Evolutionary conservation across 345 rosid species (phyloP).

Genomic region (Eucalyptus regnans): DNA sequence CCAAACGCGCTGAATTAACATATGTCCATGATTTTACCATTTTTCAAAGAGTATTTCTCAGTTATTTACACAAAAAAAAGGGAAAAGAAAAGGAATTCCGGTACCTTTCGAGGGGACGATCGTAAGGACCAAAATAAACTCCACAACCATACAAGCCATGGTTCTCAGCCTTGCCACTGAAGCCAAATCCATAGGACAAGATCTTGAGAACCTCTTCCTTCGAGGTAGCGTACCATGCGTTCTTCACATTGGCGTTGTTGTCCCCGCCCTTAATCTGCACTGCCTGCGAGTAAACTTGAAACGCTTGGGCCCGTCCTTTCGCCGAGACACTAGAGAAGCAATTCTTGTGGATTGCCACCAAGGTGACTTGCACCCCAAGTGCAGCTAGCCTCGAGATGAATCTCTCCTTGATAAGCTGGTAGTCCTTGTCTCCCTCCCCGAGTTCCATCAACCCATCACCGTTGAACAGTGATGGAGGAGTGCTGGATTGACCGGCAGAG

Average conservation of each 20-base stretch:
- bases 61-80: not conserved
- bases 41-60: not conserved
- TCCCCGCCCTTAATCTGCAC: slow-evolving; percentile 32
- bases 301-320: slow-evolving; percentile 46
- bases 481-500: not conserved
- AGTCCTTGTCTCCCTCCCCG: slow-evolving; percentile 30
- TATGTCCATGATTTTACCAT: not conserved
- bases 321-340: slow-evolving; percentile 9
- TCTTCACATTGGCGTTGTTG: slow-evolving; percentile 36
- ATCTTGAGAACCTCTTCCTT: slow-evolving; percentile 30
- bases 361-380: slow-evolving; percentile 16
- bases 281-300: slow-evolving; percentile 41
- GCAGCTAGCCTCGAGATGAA: slow-evolving; percentile 27
- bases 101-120: slow-evolving; percentile 59
- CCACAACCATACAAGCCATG: slow-evolving; percentile 52
- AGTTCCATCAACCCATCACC: slow-evolving; percentile 20
- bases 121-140: slow-evolving; percentile 45
- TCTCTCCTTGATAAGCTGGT: slow-evolving; percentile 25
- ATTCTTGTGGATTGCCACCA: slow-evolving; percentile 35
- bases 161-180: slow-evolving; percentile 1
- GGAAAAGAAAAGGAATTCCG: not conserved
- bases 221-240: slow-evolving; percentile 53
- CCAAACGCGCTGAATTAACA: not conserved
- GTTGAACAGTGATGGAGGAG: not conserved
- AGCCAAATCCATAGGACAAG: slow-evolving; percentile 55